Evolutionary conservation across 371 early-diverging fungal species (phyloP).

Genomic region (Apophysomyces sp.): DNA sequence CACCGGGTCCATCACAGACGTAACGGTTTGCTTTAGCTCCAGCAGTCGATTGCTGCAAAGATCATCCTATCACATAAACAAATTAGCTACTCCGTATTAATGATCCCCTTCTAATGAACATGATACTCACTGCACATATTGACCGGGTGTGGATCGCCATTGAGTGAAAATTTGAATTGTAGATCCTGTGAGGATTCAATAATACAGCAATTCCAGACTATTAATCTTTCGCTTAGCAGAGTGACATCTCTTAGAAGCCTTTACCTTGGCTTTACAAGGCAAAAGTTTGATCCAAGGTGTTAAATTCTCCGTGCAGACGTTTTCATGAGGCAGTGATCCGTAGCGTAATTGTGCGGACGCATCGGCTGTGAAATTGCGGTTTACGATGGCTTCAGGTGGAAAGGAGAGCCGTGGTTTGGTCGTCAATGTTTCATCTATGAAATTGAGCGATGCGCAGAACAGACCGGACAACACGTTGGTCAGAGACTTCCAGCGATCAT

Average conservation of each 20-base stretch:
- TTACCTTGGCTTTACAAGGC: slow-evolving; percentile 87
- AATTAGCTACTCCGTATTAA: no score
- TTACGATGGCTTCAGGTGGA: slow-evolving; percentile 33
- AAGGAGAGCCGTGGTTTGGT: slow-evolving; percentile 73
- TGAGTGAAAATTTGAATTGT: slow-evolving; percentile 87
- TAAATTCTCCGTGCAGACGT: slow-evolving; percentile 96
- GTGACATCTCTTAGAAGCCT: not conserved
- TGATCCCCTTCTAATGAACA: not conserved
- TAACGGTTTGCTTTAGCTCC: slow-evolving; percentile 63
- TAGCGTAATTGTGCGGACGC: slow-evolving; percentile 58
- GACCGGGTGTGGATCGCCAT: slow-evolving; percentile 75
- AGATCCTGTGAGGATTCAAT: slow-evolving; percentile 87
- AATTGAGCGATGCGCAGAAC: slow-evolving; percentile 95
- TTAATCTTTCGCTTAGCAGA: not conserved
- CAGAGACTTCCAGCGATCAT: slow-evolving; percentile 78
- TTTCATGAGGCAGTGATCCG: slow-evolving; percentile 85
- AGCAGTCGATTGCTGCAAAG: slow-evolving; percentile 23
- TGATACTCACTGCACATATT: slow-evolving; percentile 49
- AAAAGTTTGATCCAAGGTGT: slow-evolving; percentile 95
- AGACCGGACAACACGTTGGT: slow-evolving; percentile 92
- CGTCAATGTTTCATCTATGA: slow-evolving; percentile 81
- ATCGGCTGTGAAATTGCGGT: not conserved
- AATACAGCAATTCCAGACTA: slow-evolving; percentile 83
- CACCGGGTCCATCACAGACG: slow-evolving; percentile 75
- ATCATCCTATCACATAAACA: slow-evolving; percentile 17